Evolutionary conservation across 2,329 filamentous ascomycete genomes (phyloP).

Genomic region (Claviceps maximensis): DNA sequence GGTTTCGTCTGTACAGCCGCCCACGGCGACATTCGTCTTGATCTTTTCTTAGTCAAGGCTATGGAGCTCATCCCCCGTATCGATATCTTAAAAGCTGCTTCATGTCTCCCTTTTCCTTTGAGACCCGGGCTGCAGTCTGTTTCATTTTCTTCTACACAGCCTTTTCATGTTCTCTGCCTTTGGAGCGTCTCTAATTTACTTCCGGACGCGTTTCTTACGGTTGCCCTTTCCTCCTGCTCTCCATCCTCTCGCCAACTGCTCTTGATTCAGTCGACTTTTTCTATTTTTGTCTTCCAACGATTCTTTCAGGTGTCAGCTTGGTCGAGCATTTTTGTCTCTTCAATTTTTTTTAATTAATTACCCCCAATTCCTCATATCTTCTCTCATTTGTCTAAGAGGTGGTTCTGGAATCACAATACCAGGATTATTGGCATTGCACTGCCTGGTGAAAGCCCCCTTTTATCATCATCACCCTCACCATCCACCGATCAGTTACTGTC

Average conservation of each 20-base stretch:
- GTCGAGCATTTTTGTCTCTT: too few species aligned
- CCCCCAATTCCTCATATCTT: background rate
- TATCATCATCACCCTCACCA: constrained; percentile 9
- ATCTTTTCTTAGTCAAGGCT: background rate
- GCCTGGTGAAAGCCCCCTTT: constrained; percentile 13
- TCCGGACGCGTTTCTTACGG: background rate
- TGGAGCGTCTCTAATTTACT: background rate
- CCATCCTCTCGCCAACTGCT: background rate
- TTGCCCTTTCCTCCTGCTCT: background rate
- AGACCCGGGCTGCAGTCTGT: constrained; percentile 14
- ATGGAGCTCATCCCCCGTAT: constrained; percentile 1
- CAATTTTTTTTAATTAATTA: too few species aligned
- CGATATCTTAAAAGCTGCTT: constrained; percentile 10
- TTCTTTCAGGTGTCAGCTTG: background rate
- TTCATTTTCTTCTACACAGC: constrained; percentile 4
- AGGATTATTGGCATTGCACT: constrained; percentile 5
- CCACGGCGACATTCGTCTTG: constrained; percentile 1
- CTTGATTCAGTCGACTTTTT: background rate
- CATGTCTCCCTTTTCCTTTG: constrained; percentile 9
- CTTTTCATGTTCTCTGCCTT: background rate
- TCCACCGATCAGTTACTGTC: background rate
- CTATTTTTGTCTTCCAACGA: background rate
- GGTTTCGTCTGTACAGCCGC: constrained; percentile 7
- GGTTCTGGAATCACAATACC: constrained; percentile 8
- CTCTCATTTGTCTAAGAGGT: background rate